Evolutionary conservation across 2,329 filamentous ascomycete genomes (phyloP), one percentile per base, ranked within the genome.

Genomic region (Ascochyta clinopodiicola): DNA sequence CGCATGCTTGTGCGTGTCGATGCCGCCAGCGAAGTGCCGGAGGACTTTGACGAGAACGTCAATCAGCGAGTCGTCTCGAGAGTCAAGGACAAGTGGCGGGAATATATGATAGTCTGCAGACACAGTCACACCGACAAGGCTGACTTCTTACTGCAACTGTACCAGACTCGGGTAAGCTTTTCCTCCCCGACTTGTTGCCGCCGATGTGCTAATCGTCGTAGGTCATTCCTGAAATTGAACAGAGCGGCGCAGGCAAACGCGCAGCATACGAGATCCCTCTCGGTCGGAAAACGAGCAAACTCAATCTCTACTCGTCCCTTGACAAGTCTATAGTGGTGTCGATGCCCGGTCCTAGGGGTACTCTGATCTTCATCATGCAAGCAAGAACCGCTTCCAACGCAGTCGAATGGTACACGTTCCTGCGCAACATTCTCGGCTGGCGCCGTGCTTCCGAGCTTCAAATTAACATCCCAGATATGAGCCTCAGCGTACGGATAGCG

Each of bases 351-450:
- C 80, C 79, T 50, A 75, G 72, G 17, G 81, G 84, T 3, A 86
- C 84, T 1, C 79, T 79, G 31, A 87, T 89, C 40, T 75, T 74
- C 47, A 86, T 89, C 56, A 80, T 89, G 72, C 81, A 85, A 27
- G 81, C 86, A 6, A 81, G 83, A 12, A 87, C 86, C 17, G 79
- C 81, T 2, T 83, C 84, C 6, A 84, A 84, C 63, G 84, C 86
- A 6, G 82, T 87, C 9, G 87, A 89, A 68, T 89, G 87, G 87
- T 88, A 86, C 67, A 88, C 86, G 0, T 88, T 88, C 60, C 76
- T 89, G 13, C 79, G 82, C 12, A 83, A 84, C 47, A 77, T 83
- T 7, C 75, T 89, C 19, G 87, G 87, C 34, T 84, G 82, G 80
- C 78, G 80, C 40, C 80, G 84, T 49, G 79, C 84, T 4, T 77